These are phyloP conservation scores for Polyplosphaeria fusca DNA, from an alignment of 495 filamentous ascomycete genomes.

Conservation along the genomic window DNA sequence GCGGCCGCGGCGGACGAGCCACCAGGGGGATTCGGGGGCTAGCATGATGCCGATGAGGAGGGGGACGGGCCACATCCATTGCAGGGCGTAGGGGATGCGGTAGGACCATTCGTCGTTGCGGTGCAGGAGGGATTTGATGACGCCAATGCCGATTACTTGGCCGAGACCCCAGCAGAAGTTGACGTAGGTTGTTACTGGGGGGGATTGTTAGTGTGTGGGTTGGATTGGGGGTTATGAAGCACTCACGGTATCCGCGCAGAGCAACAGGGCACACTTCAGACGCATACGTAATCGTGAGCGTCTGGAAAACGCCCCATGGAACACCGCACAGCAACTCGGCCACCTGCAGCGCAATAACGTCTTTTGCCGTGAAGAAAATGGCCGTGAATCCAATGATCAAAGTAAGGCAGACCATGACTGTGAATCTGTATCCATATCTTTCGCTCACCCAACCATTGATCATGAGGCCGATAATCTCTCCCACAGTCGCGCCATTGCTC, in stretches of 20 bases:
- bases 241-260: slow-evolving; percentile 33
- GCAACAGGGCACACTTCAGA: slow-evolving; percentile 37
- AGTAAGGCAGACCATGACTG: slow-evolving; percentile 30
- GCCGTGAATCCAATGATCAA: slow-evolving; percentile 36
- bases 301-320: slow-evolving; percentile 40
- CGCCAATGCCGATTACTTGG: slow-evolving; percentile 40
- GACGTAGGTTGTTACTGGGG: slow-evolving; percentile 35
- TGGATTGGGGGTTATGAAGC: neutral
- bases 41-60: slow-evolving; percentile 40
- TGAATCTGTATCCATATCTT: slow-evolving; percentile 34
- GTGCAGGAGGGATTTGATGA: slow-evolving; percentile 36
- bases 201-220: neutral
- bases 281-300: slow-evolving; percentile 39
- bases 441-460: slow-evolving; percentile 38
- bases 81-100: slow-evolving; percentile 43
- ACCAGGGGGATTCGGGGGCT: slow-evolving; percentile 44
- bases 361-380: slow-evolving; percentile 38
- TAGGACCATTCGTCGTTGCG: slow-evolving; percentile 42
- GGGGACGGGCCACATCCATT: slow-evolving; percentile 46
- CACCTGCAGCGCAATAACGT: slow-evolving; percentile 29
- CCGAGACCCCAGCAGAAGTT: slow-evolving; percentile 45
- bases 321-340: slow-evolving; percentile 36
- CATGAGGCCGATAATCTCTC: slow-evolving; percentile 38
- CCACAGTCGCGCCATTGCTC: slow-evolving; percentile 36
- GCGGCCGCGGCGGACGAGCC: slow-evolving; percentile 42